A percentile compares a stretch with the other conserved stretches of the same genome.
Conservation (phyloP, 805 yeast genomes). For the Wickerhamiella azymoides region DNA sequence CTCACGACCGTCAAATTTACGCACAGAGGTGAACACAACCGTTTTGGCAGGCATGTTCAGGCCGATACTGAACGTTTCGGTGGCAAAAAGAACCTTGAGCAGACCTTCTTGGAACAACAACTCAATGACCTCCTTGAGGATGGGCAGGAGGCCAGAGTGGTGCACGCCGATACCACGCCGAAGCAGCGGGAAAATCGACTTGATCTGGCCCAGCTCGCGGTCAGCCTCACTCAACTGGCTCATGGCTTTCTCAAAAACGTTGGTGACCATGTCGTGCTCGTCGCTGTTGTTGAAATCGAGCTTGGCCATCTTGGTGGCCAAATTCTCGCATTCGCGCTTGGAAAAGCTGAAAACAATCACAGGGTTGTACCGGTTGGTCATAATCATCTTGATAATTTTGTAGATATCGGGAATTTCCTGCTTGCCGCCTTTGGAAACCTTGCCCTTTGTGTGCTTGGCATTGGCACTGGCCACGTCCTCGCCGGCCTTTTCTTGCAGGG, state of each 20-base stretch:
- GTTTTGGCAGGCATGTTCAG: conserved; percentile 99
- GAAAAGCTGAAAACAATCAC: conserved; percentile 97
- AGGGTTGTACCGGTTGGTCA: conserved; percentile 92
- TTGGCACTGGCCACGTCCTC: conserved; percentile 60
- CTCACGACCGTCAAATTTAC: conserved; percentile 96
- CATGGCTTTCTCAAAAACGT: conserved; percentile 84
- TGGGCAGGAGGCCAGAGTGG: conserved; percentile 91
- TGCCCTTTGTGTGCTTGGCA: conserved; percentile 59
- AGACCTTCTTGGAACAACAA: conserved; percentile 94
- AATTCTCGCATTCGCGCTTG: conserved; percentile 88
- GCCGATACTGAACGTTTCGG: conserved; percentile 97
- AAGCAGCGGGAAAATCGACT: conserved; percentile 74
- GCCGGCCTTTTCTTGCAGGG: conserved; percentile 67
- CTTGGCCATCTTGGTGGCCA: conserved; percentile 91
- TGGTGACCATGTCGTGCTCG: conserved; percentile 80
- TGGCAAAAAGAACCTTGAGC: conserved; percentile 86
- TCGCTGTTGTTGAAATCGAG: conserved; percentile 88
- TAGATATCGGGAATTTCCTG: conserved; percentile 85
- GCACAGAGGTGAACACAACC: conserved; percentile 91
- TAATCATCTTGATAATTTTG: conserved; percentile 94
- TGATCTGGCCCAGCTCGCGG: conserved; percentile 85
- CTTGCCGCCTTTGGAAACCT: conserved; percentile 76
- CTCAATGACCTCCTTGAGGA: conserved; percentile 87
- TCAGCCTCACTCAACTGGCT: conserved; percentile 79
- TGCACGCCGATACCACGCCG: conserved; percentile 97